These are phyloP conservation scores for Vickermania ingenoplastis DNA, from an alignment of 208 protist species.

Conservation along the genomic window DNA sequence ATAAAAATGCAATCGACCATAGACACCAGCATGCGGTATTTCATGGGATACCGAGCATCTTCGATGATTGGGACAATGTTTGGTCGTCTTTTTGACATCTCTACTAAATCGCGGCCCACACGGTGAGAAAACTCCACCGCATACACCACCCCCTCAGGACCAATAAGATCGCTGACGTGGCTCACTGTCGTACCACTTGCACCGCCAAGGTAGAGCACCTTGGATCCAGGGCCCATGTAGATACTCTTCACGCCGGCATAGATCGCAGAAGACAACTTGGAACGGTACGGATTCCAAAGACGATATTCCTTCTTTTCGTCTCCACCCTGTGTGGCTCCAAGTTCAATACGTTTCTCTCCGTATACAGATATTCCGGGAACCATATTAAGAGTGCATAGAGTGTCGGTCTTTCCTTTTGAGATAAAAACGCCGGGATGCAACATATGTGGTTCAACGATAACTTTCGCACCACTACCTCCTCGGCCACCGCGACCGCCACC, in stretches of 20 bases:
- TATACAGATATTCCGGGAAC: slow-evolving; percentile 99
- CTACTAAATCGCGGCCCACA: slow-evolving; percentile 98
- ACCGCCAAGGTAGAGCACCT: slow-evolving; percentile 99
- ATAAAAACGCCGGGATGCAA: slow-evolving; percentile 98
- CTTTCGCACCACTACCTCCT: slow-evolving; percentile 90
- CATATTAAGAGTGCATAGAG: slow-evolving; percentile 97
- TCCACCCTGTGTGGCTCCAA: slow-evolving; percentile 59
- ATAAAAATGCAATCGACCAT: slow-evolving; percentile 99
- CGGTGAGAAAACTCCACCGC: slow-evolving; percentile 99
- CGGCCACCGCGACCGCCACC: slow-evolving; percentile 47
- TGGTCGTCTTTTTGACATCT: slow-evolving; percentile 98
- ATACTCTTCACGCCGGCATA: slow-evolving; percentile 98
- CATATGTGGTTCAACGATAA: slow-evolving; percentile 96
- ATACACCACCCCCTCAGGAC: slow-evolving; percentile 98
- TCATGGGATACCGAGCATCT: slow-evolving; percentile 99
- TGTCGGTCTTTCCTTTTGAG: slow-evolving; percentile 97
- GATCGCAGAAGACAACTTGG: slow-evolving; percentile 99
- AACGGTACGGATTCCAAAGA: slow-evolving; percentile 99
- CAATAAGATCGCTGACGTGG: slow-evolving; percentile 99
- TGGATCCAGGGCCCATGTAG: slow-evolving; percentile 97
- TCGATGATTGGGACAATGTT: slow-evolving; percentile 99
- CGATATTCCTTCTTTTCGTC: slow-evolving; percentile 99
- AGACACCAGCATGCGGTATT: slow-evolving; percentile 98
- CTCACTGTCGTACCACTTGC: slow-evolving; percentile 99
- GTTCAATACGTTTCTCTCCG: slow-evolving; percentile 98